These are phyloP conservation scores for Ophiostoma angusticollis DNA, from an alignment of 2,329 filamentous ascomycete genomes.

Conservation along the genomic window DNA sequence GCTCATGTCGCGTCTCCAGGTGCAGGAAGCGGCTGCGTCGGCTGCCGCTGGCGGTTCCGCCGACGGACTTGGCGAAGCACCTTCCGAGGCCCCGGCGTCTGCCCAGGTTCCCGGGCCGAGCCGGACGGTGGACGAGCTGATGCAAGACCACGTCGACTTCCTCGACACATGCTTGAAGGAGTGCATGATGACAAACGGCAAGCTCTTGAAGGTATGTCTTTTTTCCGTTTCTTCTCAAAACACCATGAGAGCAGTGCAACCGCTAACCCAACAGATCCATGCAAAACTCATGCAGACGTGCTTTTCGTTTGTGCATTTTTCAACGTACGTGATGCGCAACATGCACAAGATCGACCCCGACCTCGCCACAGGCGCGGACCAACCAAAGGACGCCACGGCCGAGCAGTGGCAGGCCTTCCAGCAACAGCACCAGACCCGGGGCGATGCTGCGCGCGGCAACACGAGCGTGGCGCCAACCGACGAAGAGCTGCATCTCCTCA, in stretches of 20 bases:
- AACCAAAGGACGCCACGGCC: constrained; percentile 45
- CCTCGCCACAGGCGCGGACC: constrained; percentile 44
- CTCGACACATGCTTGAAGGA: constrained; percentile 95
- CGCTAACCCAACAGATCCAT: constrained; percentile 55
- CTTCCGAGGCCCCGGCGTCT: neutral
- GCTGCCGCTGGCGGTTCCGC: constrained; percentile 9
- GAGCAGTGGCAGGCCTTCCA: constrained; percentile 50
- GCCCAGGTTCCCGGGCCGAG: constrained; percentile 21
- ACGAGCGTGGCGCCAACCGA: constrained; percentile 23
- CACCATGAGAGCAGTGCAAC: too few relatives aligned
- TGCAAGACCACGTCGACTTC: constrained; percentile 99
- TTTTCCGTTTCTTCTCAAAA: neutral
- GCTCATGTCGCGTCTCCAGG: constrained; percentile 76
- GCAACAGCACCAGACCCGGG: constrained; percentile 28
- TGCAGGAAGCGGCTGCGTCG: constrained; percentile 30
- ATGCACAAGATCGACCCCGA: constrained; percentile 76
- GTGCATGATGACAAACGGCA: constrained; percentile 97
- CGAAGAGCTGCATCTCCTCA: constrained; percentile 36
- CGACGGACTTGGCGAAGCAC: constrained; percentile 19
- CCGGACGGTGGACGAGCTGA: constrained; percentile 87
- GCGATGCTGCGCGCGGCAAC: constrained; percentile 19
- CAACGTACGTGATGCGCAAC: constrained; percentile 71
- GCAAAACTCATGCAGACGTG: constrained; percentile 95
- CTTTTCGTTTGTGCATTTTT: constrained; percentile 85
- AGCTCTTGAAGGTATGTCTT: constrained; percentile 62